Base-by-base conservation (phyloP, 2,329 filamentous ascomycete species). In the Metarhizium anisopliae region DNA sequence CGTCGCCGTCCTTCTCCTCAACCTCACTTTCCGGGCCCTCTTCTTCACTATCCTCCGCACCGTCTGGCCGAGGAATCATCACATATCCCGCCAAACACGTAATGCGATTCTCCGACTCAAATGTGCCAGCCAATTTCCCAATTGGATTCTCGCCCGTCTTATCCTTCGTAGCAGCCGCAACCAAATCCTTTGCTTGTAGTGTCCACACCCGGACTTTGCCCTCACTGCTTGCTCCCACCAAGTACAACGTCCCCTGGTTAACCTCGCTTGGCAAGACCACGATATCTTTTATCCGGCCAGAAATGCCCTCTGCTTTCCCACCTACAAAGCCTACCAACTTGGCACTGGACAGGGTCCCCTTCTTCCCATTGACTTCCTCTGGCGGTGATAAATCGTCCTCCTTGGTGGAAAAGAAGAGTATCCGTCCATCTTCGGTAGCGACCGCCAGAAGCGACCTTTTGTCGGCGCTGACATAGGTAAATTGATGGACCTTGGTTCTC, bases 391-490 rank as follows among this genome's bases (percentile, higher is more conserved):
- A 63, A 58, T 82, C 76, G 10, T 74, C 72, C 0, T 71, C 68
- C 51, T 75, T 78, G 2, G 90, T 91, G 42, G 87, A 86, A 69
- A 90, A 95, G 69, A 97, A 90, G 53, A 95, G 66, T 40, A 97
- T 80, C 53, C 89, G 80, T 1, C 94, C 94, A 67, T 97, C 93
- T 68, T 97, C 94, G 0, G 94, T 96, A 2, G 90, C 90, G 1
- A 94, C 77, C 0, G 87, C 85, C 47, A 97, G 71, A 6, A 92
- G 69, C 7, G 70, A 68, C n/a, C 72, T 68, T 38, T 67, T 66
- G 16, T 84, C 80, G 20, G 80, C 66, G 35, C 77, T 68, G 38
- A 96, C 65, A 68, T 96, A 96, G 56, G 77, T 76, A 60, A 96
- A 78, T 65, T 93, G 83, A 67, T 96, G 92, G 29, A 97, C 75